Conservation (phyloP, 2,329 filamentous ascomycete species). For the Pseudopithomyces maydicus region DNA sequence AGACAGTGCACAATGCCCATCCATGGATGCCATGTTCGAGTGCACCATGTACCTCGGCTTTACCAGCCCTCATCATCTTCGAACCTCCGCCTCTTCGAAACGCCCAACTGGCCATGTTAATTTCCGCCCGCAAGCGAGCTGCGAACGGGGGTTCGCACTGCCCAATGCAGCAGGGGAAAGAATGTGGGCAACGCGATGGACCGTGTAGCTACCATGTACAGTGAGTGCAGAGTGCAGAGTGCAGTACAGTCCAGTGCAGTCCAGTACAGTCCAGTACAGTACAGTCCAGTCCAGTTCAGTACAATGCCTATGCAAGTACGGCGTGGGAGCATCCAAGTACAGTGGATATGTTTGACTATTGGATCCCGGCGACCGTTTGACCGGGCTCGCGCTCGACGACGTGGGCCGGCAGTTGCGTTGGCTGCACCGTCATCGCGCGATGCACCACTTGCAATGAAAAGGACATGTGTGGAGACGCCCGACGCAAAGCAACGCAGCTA, state of each 20-base stretch:
- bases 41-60: background rate
- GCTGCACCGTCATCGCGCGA: background rate
- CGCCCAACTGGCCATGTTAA: background rate
- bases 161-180: background rate
- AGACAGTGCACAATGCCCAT: too few relatives aligned
- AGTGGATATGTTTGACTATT: too few relatives aligned
- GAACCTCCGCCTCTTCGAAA: background rate
- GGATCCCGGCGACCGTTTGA: slow-evolving; percentile 6
- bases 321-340: too few relatives aligned
- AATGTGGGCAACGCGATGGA: background rate
- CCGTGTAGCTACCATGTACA: too few relatives aligned
- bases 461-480: too few relatives aligned
- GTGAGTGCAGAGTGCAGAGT: too few relatives aligned
- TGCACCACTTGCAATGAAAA: background rate
- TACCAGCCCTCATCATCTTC: background rate
- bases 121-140: background rate
- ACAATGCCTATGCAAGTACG: too few relatives aligned
- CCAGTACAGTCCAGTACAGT: too few relatives aligned
- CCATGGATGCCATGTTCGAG: too few relatives aligned
- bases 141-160: slow-evolving; percentile 3
- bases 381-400: background rate
- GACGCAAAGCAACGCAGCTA: too few relatives aligned
- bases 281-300: too few relatives aligned
- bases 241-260: too few relatives aligned
- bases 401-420: slow-evolving; percentile 3